Conservation (phyloP, 1,139 yeast genomes). For the Zygosaccharomyces pseudobailii region DNA sequence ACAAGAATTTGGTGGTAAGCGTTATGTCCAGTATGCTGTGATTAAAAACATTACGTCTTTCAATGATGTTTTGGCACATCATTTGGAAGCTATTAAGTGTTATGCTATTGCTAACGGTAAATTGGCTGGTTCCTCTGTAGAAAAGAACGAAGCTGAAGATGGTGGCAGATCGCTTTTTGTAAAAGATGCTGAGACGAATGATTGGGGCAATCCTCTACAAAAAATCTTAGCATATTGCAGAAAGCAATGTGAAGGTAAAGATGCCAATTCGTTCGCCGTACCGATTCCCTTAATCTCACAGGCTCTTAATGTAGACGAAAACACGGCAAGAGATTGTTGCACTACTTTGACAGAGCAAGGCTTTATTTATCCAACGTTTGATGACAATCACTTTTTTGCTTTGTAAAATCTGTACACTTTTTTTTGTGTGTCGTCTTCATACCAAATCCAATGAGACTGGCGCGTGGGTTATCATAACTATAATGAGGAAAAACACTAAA, state of each 20-base stretch:
- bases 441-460: slow-evolving; percentile 3
- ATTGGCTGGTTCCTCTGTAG: slow-evolving; percentile 17
- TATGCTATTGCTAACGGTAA: slow-evolving; percentile 44
- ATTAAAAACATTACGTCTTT: slow-evolving; percentile 60
- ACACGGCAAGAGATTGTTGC: slow-evolving; percentile 47
- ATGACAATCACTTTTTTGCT: slow-evolving; percentile 38
- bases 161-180: slow-evolving; percentile 45
- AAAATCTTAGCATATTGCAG: slow-evolving; percentile 47
- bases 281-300: slow-evolving; percentile 59
- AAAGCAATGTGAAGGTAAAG: slow-evolving; percentile 41
- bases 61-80: slow-evolving; percentile 74
- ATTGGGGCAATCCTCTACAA: slow-evolving; percentile 35
- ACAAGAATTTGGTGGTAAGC: slow-evolving; percentile 64
- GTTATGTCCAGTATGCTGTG: slow-evolving; percentile 59
- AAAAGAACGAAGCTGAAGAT: slow-evolving; percentile 13
- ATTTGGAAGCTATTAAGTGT: slow-evolving; percentile 62
- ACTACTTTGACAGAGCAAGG: slow-evolving; percentile 59
- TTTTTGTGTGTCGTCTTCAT: slow-evolving; percentile 1
- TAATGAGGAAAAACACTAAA: background rate
- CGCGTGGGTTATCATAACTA: background rate
- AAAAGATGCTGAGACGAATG: slow-evolving; percentile 36
- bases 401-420: background rate
- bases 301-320: slow-evolving; percentile 46
- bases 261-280: slow-evolving; percentile 68
- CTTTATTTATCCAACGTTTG: slow-evolving; percentile 60